These are phyloP conservation scores for Podospora comata DNA, from an alignment of 495 filamentous ascomycete genomes.

Conservation along the genomic window DNA sequence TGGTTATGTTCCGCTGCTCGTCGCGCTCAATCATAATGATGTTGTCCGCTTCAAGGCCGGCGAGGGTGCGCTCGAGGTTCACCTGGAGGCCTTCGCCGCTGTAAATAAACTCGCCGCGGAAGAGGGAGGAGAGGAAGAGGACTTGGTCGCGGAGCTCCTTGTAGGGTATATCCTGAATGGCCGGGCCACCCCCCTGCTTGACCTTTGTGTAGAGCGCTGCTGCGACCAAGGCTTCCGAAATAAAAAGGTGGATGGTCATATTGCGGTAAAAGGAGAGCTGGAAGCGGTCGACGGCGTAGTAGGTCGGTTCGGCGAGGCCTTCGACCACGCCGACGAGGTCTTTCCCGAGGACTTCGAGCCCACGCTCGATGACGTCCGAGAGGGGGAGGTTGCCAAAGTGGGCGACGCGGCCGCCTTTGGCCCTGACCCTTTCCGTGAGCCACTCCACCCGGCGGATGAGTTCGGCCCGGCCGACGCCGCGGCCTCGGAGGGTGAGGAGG, in stretches of 20 bases:
- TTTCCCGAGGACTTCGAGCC: slow-evolving; percentile 84
- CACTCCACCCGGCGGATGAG: slow-evolving; percentile 84
- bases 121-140: slow-evolving; percentile 83
- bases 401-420: slow-evolving; percentile 84
- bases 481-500: slow-evolving; percentile 82
- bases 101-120: slow-evolving; percentile 96
- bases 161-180: slow-evolving; percentile 75
- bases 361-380: slow-evolving; percentile 78
- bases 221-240: slow-evolving; percentile 83
- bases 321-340: slow-evolving; percentile 77
- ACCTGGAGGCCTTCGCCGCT: slow-evolving; percentile 73
- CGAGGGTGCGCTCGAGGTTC: slow-evolving; percentile 77
- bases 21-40: slow-evolving; percentile 70
- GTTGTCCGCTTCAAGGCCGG: slow-evolving; percentile 71
- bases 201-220: slow-evolving; percentile 85
- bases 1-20: slow-evolving; percentile 52
- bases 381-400: slow-evolving; percentile 83
- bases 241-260: slow-evolving; percentile 98
- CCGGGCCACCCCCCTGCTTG: slow-evolving; percentile 81
- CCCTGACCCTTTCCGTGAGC: slow-evolving; percentile 77
- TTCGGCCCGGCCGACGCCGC: slow-evolving; percentile 85
- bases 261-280: slow-evolving; percentile 97
- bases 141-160: slow-evolving; percentile 70
- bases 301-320: slow-evolving; percentile 81
- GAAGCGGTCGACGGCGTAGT: slow-evolving; percentile 91